phyloP scores from a whole-genome alignment of 768 basidiomycete genomes.

The Suillus placidus region DNA sequence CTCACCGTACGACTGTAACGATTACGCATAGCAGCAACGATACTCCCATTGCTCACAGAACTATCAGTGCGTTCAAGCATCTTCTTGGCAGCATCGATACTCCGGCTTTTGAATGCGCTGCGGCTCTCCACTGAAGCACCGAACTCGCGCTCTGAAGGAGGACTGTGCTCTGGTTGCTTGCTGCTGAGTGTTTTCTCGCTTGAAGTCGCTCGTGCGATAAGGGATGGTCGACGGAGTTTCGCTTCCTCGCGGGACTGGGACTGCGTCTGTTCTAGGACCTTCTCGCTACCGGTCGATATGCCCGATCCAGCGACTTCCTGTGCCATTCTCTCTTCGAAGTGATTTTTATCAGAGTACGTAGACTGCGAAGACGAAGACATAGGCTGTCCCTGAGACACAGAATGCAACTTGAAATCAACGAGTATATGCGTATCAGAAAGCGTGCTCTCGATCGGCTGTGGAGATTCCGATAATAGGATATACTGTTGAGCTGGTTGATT shows the following conservation, averaged over 20 bases:
- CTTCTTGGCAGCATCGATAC: conserved; percentile 35
- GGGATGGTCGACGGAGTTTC: conserved; percentile 24
- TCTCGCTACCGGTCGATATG: conserved; percentile 2
- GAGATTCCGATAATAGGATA: conserved; percentile 23
- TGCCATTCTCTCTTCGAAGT: not conserved
- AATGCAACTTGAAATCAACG: conserved; percentile 10
- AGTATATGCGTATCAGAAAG: conserved; percentile 10
- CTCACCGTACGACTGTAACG: conserved; percentile 62
- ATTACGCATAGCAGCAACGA: conserved; percentile 71
- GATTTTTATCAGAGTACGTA: conserved; percentile 7
- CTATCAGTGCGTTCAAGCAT: conserved; percentile 55
- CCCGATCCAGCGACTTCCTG: conserved; percentile 5
- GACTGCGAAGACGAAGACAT: conserved; percentile 13
- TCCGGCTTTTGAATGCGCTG: conserved; percentile 29
- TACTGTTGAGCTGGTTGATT: conserved; percentile 11
- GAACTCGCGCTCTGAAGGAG: conserved; percentile 37
- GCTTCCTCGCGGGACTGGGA: conserved; percentile 4
- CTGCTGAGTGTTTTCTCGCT: conserved; percentile 21
- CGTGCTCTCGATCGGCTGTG: conserved; percentile 17
- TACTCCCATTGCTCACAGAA: conserved; percentile 52
- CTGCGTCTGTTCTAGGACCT: not conserved
- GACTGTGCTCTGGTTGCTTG: conserved; percentile 20
- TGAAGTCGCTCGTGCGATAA: conserved; percentile 23
- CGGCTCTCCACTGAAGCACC: conserved; percentile 27
- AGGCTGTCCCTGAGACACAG: conserved; percentile 14